Percentiles rank a stretch among this genome's conserved stretches.
These are phyloP conservation scores for Protea cynaroides DNA, from an alignment of 164 flowering plant genomes.

Conservation along the genomic window DNA sequence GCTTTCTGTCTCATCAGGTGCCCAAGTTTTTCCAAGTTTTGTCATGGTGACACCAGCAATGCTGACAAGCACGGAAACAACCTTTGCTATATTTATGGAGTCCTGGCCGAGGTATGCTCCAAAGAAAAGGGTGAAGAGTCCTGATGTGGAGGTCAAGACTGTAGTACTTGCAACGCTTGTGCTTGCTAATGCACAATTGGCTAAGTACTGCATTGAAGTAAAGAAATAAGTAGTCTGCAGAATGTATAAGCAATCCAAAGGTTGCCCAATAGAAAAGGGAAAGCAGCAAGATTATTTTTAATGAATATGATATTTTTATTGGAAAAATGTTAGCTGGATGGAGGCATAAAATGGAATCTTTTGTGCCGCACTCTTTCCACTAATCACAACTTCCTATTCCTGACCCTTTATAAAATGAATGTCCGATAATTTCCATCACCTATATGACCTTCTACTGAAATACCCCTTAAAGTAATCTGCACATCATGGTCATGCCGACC, in stretches of 20 bases:
- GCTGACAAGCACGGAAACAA: slow-evolving; percentile 51
- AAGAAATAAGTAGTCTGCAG: neutral
- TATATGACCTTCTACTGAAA: too few species aligned
- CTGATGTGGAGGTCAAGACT: slow-evolving; percentile 56
- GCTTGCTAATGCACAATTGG: slow-evolving; percentile 50
- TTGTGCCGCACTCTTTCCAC: too few species aligned
- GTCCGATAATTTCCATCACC: too few species aligned
- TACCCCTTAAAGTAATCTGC: too few species aligned
- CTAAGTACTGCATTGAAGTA: slow-evolving; percentile 37
- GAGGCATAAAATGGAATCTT: too few species aligned
- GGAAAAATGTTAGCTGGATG: too few species aligned
- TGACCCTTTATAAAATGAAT: too few species aligned
- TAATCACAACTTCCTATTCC: too few species aligned
- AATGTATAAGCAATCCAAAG: neutral
- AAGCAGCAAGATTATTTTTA: neutral
- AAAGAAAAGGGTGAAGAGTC: slow-evolving; percentile 57
- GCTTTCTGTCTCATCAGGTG: slow-evolving; percentile 31
- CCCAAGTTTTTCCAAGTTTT: slow-evolving; percentile 55
- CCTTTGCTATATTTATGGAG: slow-evolving; percentile 30
- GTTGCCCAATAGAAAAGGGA: neutral
- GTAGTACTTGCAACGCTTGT: slow-evolving; percentile 70
- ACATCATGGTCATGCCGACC: too few species aligned
- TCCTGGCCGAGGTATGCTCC: slow-evolving; percentile 54
- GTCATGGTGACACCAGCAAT: slow-evolving; percentile 66
- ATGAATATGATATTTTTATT: too few species aligned